phyloP scores from a whole-genome alignment of 345 rosid species.

The Garcia nutans region DNA sequence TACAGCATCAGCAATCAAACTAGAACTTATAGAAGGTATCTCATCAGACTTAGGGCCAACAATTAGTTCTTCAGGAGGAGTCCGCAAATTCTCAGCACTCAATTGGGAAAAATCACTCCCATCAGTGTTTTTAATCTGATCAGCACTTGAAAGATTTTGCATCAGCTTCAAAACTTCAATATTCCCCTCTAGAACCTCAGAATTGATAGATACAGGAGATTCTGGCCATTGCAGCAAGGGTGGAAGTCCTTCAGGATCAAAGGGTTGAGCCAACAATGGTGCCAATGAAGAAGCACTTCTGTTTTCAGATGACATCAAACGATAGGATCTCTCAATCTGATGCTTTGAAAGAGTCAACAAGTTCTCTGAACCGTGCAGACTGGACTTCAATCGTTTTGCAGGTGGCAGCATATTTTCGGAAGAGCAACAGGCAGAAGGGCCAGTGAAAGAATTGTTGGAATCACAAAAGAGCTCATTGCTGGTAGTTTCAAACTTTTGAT shows the following conservation, averaged over 20 bases:
- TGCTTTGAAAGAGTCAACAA: conserved; percentile 14
- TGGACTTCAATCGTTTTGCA: conserved; percentile 12
- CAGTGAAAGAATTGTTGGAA: conserved; percentile 9
- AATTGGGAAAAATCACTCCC: neutral
- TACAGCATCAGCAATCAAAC: conserved; percentile 7
- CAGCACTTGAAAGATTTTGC: neutral
- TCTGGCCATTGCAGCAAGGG: conserved; percentile 33
- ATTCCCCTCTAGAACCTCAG: conserved; percentile 27
- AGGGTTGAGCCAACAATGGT: conserved; percentile 22
- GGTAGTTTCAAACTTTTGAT: conserved; percentile 4
- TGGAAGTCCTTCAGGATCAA: conserved; percentile 26
- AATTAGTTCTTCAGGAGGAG: conserved; percentile 11
- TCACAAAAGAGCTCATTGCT: neutral
- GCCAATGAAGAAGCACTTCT: conserved; percentile 17
- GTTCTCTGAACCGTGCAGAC: conserved; percentile 2
- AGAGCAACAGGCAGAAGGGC: conserved; percentile 15
- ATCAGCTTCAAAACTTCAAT: conserved; percentile 1
- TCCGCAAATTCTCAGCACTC: conserved; percentile 3
- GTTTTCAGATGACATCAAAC: conserved; percentile 15
- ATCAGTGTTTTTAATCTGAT: neutral
- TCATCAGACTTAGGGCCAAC: conserved; percentile 12
- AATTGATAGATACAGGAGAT: conserved; percentile 34
- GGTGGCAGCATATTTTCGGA: conserved; percentile 19
- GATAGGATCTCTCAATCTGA: conserved; percentile 22
- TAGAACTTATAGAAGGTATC: conserved; percentile 10